Evolutionary conservation across 192 early-diverging fungal species (phyloP).

Genomic region (Geranomyces michiganensis): DNA sequence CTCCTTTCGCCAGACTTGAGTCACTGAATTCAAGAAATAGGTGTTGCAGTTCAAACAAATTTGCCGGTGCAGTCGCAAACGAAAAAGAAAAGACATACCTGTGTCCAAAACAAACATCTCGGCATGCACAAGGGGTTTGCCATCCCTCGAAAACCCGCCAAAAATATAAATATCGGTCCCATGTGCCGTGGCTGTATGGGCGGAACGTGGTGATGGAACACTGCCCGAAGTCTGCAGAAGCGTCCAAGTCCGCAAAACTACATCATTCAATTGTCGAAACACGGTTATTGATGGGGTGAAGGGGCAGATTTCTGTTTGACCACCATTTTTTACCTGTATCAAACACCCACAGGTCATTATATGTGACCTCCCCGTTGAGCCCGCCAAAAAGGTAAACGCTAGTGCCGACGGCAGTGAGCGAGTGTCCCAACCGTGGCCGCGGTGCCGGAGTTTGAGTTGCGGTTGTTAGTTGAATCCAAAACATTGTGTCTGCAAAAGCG

Average conservation of each 20-base stretch:
- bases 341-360: slow-evolving; percentile 43
- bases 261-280: too few relatives aligned
- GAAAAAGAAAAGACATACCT: slow-evolving; percentile 19
- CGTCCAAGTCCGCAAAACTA: slow-evolving; percentile 31
- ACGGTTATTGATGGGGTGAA: too few relatives aligned
- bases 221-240: slow-evolving; percentile 16
- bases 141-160: slow-evolving; percentile 23
- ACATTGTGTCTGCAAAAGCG: slow-evolving; percentile 1
- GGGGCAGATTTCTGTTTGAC: not conserved
- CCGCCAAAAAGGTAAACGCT: slow-evolving; percentile 42
- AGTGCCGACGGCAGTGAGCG: slow-evolving; percentile 28
- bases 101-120: slow-evolving; percentile 33
- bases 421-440: slow-evolving; percentile 37
- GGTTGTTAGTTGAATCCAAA: slow-evolving; percentile 33
- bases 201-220: slow-evolving; percentile 20
- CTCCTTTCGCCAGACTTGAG: not conserved
- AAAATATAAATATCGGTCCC: slow-evolving; percentile 18
- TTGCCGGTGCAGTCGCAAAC: not conserved
- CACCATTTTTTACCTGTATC: slow-evolving; percentile 31
- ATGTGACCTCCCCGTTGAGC: slow-evolving; percentile 3
- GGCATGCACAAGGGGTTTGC: slow-evolving; percentile 23
- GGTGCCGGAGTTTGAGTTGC: not conserved
- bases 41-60: too few relatives aligned
- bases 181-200: slow-evolving; percentile 24
- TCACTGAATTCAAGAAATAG: too few relatives aligned